Percentiles rank a stretch among this genome's conserved stretches.
Conservation (phyloP, 1,284 basidiomycete genomes). For the Veloboletus limbatus region DNA sequence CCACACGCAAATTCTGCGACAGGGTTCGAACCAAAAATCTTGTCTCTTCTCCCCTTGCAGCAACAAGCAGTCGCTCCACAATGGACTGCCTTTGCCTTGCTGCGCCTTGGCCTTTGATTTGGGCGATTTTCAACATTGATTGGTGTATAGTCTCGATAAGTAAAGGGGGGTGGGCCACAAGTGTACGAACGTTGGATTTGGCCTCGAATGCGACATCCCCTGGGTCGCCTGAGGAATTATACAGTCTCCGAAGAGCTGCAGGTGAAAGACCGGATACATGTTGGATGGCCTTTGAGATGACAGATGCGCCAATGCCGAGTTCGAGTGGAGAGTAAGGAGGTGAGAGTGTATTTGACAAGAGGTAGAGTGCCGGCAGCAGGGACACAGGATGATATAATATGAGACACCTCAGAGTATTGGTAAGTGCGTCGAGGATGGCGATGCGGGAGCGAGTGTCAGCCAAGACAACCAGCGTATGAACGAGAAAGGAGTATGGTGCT, state of each 20-base stretch:
- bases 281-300: conserved; percentile 79
- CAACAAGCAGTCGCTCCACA: conserved; percentile 80
- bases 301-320: conserved; percentile 73
- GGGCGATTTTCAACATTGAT: conserved; percentile 62
- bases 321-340: conserved; percentile 77
- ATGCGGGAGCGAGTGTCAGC: conserved; percentile 82
- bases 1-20: conserved; percentile 80
- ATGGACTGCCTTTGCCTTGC: conserved; percentile 75
- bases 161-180: conserved; percentile 72
- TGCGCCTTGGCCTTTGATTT: conserved; percentile 71
- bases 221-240: conserved; percentile 67
- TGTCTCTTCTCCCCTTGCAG: conserved; percentile 84
- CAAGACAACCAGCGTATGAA: conserved; percentile 71
- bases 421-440: conserved; percentile 74
- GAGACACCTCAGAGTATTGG: conserved; percentile 76
- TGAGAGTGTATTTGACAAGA: conserved; percentile 83
- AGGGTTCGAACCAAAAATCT: conserved; percentile 84
- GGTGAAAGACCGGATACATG: conserved; percentile 78
- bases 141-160: conserved; percentile 64
- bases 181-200: conserved; percentile 74
- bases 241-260: conserved; percentile 63
- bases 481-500: conserved; percentile 82
- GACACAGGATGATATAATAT: conserved; percentile 66
- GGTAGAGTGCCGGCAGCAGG: conserved; percentile 81
- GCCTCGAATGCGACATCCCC: conserved; percentile 86